Evolutionary conservation across 208 protist genomes (phyloP).

Genomic region (Trichomonas gallinae): DNA sequence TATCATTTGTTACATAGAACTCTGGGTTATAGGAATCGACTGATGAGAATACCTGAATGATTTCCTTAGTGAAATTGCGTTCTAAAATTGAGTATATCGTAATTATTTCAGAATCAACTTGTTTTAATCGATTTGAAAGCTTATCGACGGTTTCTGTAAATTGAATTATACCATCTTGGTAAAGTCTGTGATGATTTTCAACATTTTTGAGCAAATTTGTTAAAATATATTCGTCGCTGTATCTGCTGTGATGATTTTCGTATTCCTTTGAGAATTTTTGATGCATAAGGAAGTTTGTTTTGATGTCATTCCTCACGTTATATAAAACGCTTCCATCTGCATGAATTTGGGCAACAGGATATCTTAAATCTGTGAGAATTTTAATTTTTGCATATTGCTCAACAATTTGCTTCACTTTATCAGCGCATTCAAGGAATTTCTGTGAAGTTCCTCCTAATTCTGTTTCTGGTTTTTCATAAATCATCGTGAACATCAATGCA

Average conservation of each 20-base stretch:
- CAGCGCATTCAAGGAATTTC: neutral
- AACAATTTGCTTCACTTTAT: neutral
- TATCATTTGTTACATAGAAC: neutral
- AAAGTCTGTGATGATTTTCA: neutral
- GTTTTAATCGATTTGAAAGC: neutral
- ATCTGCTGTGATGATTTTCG: neutral
- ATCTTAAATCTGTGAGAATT: neutral
- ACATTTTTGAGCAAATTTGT: neutral
- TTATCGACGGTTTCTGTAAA: neutral
- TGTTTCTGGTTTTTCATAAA: neutral
- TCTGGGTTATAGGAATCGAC: neutral
- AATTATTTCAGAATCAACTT: neutral
- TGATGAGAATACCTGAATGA: neutral
- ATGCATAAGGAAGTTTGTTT: neutral
- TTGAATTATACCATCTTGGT: neutral
- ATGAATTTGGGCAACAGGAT: neutral
- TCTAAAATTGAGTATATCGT: neutral
- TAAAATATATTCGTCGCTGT: neutral
- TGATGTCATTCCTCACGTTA: neutral
- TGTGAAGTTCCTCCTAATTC: neutral
- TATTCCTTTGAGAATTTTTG: neutral
- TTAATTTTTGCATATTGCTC: neutral
- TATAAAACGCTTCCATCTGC: neutral
- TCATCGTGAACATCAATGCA: neutral
- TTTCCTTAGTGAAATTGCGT: neutral